Percentiles rank a stretch among this genome's conserved stretches.
Conservation (phyloP, 2,329 filamentous ascomycete genomes). For the Aspergillus sp. region DNA sequence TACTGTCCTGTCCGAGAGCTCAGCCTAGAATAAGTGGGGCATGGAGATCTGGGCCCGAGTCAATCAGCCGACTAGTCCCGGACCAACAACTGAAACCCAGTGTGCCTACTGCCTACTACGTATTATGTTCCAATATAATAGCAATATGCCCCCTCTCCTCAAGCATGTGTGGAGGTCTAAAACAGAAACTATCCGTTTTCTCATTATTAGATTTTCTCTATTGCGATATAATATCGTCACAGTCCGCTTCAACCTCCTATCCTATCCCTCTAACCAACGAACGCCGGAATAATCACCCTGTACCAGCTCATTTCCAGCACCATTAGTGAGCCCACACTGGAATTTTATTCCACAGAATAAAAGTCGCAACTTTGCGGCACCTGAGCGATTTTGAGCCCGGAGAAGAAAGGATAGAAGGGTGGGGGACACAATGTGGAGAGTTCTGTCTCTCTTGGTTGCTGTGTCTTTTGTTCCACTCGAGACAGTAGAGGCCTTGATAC, state of each 20-base stretch:
- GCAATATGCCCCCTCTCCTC: neutral
- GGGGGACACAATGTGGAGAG: slow-evolving; percentile 10
- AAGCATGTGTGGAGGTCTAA: neutral
- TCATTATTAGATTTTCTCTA: neutral
- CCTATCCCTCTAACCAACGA: neutral
- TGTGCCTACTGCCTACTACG: neutral
- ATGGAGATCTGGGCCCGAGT: neutral
- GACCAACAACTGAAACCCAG: neutral
- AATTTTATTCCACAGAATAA: neutral
- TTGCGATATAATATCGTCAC: neutral
- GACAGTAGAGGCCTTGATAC: slow-evolving; percentile 26
- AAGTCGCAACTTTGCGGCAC: neutral
- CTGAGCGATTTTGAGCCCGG: neutral
- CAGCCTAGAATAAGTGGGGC: neutral
- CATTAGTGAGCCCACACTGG: neutral
- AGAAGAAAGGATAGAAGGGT: neutral
- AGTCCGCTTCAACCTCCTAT: neutral
- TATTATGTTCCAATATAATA: neutral
- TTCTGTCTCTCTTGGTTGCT: slow-evolving; percentile 17
- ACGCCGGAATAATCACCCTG: neutral
- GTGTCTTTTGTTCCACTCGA: slow-evolving; percentile 19
- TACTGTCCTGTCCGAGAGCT: neutral
- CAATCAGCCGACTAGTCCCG: slow-evolving; percentile 1
- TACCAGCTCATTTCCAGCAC: neutral
- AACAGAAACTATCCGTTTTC: neutral